These are phyloP conservation scores for Obelidium mucronatum DNA, from an alignment of 192 early-diverging fungal species.

Conservation along the genomic window DNA sequence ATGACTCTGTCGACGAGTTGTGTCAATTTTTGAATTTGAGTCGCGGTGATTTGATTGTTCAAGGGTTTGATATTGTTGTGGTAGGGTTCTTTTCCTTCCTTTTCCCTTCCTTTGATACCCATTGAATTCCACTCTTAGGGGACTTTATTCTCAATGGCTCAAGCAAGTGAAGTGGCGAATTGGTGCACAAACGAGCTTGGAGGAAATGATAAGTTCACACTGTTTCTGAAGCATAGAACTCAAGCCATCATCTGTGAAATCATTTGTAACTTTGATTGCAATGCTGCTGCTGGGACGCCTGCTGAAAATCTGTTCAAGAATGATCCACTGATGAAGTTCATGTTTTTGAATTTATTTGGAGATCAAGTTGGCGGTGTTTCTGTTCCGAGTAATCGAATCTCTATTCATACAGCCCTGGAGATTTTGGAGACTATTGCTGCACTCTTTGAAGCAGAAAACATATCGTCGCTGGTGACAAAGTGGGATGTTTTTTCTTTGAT, in stretches of 20 bases:
- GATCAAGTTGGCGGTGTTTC: not conserved
- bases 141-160: too few species aligned
- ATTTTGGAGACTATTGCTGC: conserved; percentile 4
- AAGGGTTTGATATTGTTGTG: conserved; percentile 10
- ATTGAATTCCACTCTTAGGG: too few species aligned
- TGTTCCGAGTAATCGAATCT: not conserved
- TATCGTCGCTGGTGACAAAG: not conserved
- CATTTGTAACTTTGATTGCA: not conserved
- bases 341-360: not conserved
- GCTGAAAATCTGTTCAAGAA: not conserved
- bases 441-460: not conserved
- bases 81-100: not conserved
- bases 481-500: conserved; percentile 13
- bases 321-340: conserved; percentile 3
- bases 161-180: too few species aligned
- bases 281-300: not conserved
- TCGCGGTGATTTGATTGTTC: not conserved
- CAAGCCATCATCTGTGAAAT: not conserved
- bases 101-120: not conserved
- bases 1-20: not conserved
- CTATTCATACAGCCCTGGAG: not conserved
- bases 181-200: conserved; percentile 11
- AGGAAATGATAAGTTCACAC: not conserved
- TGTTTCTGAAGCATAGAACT: not conserved
- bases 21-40: conserved; percentile 6